A percentile compares a stretch with the other conserved stretches of the same genome.
phyloP scores from a whole-genome alignment of 2,329 filamentous ascomycete species.

The Fusarium chlamydosporum region DNA sequence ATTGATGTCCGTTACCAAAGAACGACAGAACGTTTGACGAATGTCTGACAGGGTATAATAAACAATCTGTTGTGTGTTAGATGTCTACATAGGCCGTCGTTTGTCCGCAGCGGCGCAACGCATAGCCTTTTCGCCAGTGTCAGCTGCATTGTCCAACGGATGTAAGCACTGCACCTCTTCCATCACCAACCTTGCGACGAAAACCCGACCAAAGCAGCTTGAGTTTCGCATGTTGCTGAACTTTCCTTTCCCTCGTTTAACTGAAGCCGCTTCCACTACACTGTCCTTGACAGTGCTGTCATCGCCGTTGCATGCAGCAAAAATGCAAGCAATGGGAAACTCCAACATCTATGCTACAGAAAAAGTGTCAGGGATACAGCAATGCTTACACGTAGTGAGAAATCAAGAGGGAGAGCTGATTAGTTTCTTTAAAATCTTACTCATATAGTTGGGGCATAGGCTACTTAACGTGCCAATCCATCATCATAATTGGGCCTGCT shows the following conservation, averaged over 20 bases:
- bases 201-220: not conserved
- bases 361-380: not conserved
- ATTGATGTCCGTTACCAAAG: not conserved
- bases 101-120: not conserved
- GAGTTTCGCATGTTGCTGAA: not conserved
- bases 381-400: not conserved
- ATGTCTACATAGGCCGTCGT: not conserved
- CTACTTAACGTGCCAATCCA: not conserved
- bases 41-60: not conserved
- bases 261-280: not conserved
- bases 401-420: not conserved
- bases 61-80: not conserved
- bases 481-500: not conserved
- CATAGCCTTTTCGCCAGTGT: not conserved
- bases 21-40: not conserved
- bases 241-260: not conserved
- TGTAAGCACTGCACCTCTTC: constrained; percentile 19
- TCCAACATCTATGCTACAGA: not conserved
- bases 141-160: constrained; percentile 15
- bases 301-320: not conserved
- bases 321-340: not conserved
- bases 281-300: not conserved
- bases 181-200: not conserved
- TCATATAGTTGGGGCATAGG: not conserved
- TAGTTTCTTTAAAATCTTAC: not conserved